Percentiles rank a stretch among this genome's conserved stretches.
Conservation (phyloP, 169 alveolate genomes). For the Miamiensis avidus region DNA sequence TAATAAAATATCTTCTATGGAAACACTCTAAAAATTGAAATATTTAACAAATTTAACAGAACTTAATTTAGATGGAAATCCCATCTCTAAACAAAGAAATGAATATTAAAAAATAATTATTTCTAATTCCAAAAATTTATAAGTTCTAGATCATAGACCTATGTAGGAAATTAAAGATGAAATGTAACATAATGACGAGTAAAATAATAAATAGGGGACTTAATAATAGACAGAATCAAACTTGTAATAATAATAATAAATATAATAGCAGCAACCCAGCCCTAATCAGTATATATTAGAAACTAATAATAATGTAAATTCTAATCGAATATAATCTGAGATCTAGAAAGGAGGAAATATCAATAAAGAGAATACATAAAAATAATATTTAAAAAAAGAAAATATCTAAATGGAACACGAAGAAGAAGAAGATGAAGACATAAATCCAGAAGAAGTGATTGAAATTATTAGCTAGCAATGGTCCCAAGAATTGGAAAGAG, state of each 20-base stretch:
- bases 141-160: constrained; percentile 8
- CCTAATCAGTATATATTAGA: not conserved
- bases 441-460: constrained; percentile 67
- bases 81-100: constrained; percentile 7
- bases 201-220: not conserved
- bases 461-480: constrained; percentile 70
- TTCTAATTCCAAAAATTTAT: constrained; percentile 13
- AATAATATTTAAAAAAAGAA: not conserved
- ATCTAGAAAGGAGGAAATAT: no score
- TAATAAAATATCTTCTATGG: constrained; percentile 70
- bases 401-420: constrained; percentile 20
- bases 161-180: constrained; percentile 37
- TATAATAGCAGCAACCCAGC: constrained; percentile 15
- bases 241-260: not conserved
- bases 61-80: constrained; percentile 55
- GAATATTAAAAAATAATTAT: constrained; percentile 17
- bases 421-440: constrained; percentile 59
- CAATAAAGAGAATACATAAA: no score
- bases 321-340: no score
- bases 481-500: constrained; percentile 68
- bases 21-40: constrained; percentile 47
- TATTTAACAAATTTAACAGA: constrained; percentile 47
- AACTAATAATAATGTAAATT: not conserved
- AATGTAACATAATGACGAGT: not conserved
- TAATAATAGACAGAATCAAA: constrained; percentile 5